These are phyloP conservation scores for Lentinula aciculospora DNA, from an alignment of 768 basidiomycete genomes.

Conservation along the genomic window DNA sequence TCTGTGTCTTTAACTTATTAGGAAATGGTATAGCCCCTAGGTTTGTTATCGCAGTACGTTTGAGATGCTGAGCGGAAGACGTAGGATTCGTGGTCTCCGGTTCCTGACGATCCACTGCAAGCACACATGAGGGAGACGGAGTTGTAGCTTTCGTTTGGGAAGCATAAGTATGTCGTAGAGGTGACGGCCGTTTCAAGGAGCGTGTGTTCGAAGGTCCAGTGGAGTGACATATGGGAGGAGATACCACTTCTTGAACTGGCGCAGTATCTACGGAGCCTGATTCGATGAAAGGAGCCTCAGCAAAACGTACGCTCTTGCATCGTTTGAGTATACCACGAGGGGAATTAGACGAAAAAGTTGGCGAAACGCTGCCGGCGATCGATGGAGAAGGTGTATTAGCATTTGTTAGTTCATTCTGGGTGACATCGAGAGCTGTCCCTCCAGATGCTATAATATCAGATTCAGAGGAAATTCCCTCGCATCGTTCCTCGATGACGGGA, in stretches of 20 bases:
- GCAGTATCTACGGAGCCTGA: neutral
- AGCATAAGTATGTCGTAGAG: constrained; percentile 11
- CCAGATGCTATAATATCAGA: neutral
- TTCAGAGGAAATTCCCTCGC: neutral
- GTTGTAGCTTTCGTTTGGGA: constrained; percentile 5
- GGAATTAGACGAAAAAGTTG: constrained; percentile 17
- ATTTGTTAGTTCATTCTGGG: neutral
- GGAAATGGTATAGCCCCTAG: too few relatives aligned
- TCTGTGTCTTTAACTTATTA: neutral
- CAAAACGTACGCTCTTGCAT: constrained; percentile 40
- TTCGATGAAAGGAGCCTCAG: constrained; percentile 11
- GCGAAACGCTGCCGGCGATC: constrained; percentile 16
- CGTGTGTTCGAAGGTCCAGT: neutral
- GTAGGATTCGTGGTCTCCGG: neutral
- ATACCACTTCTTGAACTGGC: neutral
- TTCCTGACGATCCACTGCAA: neutral
- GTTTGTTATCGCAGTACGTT: neutral
- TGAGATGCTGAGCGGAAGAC: neutral
- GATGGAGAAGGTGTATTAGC: constrained; percentile 9
- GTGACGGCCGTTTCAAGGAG: constrained; percentile 6
- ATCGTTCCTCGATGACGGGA: neutral
- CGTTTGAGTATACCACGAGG: constrained; percentile 29
- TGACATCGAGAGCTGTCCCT: too few relatives aligned
- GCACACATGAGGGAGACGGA: neutral
- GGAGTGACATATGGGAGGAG: neutral